Evolutionary conservation across 2,329 filamentous ascomycete genomes (phyloP).

Genomic region (Cladosporium sp.): DNA sequence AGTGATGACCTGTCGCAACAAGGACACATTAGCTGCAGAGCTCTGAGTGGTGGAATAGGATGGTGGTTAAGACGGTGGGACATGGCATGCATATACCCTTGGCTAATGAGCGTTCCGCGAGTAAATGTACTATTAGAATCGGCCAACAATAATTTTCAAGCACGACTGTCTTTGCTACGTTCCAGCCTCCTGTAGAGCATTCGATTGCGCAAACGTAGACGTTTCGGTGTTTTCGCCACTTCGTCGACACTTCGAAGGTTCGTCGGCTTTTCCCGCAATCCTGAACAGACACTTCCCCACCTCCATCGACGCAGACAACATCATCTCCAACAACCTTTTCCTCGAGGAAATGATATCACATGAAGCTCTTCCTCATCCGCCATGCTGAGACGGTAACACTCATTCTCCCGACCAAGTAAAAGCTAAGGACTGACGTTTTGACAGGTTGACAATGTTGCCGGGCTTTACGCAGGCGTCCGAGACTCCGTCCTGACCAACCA

Average conservation of each 20-base stretch:
- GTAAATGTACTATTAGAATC: too few relatives aligned
- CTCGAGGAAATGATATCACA: constrained; percentile 20
- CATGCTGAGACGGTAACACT: constrained; percentile 10
- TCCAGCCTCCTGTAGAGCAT: too few relatives aligned
- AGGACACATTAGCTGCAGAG: too few relatives aligned
- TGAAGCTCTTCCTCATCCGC: constrained; percentile 70
- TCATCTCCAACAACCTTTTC: too few relatives aligned
- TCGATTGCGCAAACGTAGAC: too few relatives aligned
- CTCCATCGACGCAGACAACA: background rate
- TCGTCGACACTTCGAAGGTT: too few relatives aligned
- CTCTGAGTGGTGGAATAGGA: too few relatives aligned
- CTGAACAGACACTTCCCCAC: background rate
- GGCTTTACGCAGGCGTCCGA: constrained; percentile 70
- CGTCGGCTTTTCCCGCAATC: background rate
- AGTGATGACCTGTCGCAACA: background rate
- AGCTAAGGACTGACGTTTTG: constrained; percentile 66
- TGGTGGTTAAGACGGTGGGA: background rate
- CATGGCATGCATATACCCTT: background rate
- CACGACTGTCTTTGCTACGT: too few relatives aligned
- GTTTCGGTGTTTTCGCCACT: too few relatives aligned
- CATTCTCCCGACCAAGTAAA: background rate
- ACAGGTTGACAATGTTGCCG: constrained; percentile 72
- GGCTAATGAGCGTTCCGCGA: background rate
- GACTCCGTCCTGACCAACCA: constrained; percentile 78
- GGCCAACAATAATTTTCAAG: too few relatives aligned